Conservation (phyloP, 805 yeast species). For the Cyberlindnera veronae region DNA sequence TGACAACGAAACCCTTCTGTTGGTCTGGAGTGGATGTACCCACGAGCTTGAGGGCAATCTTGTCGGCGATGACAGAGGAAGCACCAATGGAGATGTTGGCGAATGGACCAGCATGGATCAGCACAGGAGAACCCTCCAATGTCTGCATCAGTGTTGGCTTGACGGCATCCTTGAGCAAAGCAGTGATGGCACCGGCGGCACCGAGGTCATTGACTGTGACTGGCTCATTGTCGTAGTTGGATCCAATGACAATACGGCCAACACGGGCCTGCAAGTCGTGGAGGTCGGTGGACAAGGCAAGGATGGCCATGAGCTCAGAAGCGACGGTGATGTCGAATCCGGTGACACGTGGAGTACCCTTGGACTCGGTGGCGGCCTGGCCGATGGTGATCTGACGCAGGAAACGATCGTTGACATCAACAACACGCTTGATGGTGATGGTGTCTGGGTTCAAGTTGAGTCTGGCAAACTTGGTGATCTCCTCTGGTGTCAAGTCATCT, state of each 20-base stretch:
- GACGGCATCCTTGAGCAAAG: constrained; percentile 74
- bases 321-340: constrained; percentile 87
- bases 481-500: constrained; percentile 67
- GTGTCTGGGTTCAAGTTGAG: constrained; percentile 76
- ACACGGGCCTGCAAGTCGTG: constrained; percentile 71
- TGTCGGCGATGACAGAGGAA: constrained; percentile 77
- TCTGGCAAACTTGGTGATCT: constrained; percentile 59
- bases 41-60: constrained; percentile 73
- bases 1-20: constrained; percentile 71
- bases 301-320: constrained; percentile 81
- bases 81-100: constrained; percentile 89
- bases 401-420: constrained; percentile 80
- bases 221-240: constrained; percentile 65
- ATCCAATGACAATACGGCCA: constrained; percentile 72
- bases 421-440: constrained; percentile 80
- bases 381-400: constrained; percentile 77
- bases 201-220: constrained; percentile 82
- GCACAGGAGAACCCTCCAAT: constrained; percentile 82
- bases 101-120: constrained; percentile 86
- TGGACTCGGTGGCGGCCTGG: constrained; percentile 71
- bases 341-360: constrained; percentile 65
- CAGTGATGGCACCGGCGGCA: constrained; percentile 83
- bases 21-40: constrained; percentile 56
- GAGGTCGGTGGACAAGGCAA: constrained; percentile 69
- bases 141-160: constrained; percentile 88